Evolutionary conservation across 2,329 filamentous ascomycete genomes (phyloP).

Genomic region (Thielaviopsis populi): DNA sequence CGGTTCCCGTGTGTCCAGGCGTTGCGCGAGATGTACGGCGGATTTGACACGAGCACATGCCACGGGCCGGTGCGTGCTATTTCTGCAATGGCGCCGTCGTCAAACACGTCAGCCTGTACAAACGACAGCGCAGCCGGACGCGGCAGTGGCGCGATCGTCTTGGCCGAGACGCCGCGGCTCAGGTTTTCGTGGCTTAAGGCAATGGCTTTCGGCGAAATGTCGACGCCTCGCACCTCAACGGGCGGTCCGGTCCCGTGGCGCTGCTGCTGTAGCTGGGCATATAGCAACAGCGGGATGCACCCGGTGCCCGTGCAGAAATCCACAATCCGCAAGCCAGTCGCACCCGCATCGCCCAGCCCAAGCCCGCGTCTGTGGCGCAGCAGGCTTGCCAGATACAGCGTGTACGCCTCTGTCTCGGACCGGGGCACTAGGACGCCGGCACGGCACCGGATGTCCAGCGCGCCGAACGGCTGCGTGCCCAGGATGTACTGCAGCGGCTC

Average conservation of each 20-base stretch:
- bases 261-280: constrained; percentile 39
- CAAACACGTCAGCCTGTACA: constrained; percentile 35
- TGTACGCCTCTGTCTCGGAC: constrained; percentile 59
- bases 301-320: constrained; percentile 87
- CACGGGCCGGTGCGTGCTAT: constrained; percentile 21
- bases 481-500: constrained; percentile 81
- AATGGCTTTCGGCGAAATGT: constrained; percentile 54
- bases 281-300: constrained; percentile 69
- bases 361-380: constrained; percentile 22
- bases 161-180: constrained; percentile 29
- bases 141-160: constrained; percentile 18
- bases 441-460: constrained; percentile 60
- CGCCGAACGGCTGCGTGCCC: constrained; percentile 75
- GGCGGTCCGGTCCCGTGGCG: constrained; percentile 23
- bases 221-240: constrained; percentile 52
- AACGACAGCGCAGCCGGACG: constrained; percentile 29
- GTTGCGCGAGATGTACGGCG: constrained; percentile 66
- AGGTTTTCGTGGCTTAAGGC: constrained; percentile 51
- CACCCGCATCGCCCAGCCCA: background rate
- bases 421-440: constrained; percentile 76
- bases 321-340: constrained; percentile 42
- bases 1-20: constrained; percentile 27
- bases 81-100: constrained; percentile 25
- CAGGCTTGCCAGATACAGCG: constrained; percentile 36
- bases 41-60: constrained; percentile 72